These are phyloP conservation scores for Petunia secreta DNA, from an alignment of 257 asterid genomes.

Conservation along the genomic window DNA sequence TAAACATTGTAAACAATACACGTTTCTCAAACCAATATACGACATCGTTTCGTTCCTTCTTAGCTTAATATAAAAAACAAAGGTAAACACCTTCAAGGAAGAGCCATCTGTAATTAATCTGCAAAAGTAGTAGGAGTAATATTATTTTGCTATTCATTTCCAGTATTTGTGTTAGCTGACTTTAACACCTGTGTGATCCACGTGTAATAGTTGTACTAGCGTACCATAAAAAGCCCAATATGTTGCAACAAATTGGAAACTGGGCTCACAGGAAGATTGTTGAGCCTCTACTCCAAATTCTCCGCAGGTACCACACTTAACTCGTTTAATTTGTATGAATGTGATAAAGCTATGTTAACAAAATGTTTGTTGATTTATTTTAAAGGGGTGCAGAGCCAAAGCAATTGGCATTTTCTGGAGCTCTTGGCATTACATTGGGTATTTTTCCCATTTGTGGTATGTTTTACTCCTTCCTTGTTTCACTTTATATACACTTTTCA, in stretches of 20 bases:
- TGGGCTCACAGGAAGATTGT: constrained; percentile 62
- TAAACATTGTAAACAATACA: no score
- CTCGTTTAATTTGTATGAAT: constrained; percentile 15
- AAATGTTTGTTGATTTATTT: constrained; percentile 18
- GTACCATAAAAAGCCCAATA: neutral
- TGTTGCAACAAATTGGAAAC: constrained; percentile 50
- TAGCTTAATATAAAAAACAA: no score
- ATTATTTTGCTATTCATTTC: neutral
- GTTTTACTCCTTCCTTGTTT: neutral
- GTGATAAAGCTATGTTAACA: neutral
- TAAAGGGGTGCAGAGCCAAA: constrained; percentile 89
- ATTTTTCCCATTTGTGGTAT: constrained; percentile 89
- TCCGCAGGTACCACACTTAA: constrained; percentile 52
- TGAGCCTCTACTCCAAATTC: constrained; percentile 86
- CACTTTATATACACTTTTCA: no score
- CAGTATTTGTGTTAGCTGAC: no score
- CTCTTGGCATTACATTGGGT: constrained; percentile 84
- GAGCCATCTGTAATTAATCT: no score
- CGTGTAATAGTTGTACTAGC: no score
- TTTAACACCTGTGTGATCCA: neutral
- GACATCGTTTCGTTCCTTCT: no score
- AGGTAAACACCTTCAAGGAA: no score
- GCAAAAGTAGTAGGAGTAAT: no score
- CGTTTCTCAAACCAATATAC: no score
- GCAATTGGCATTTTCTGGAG: constrained; percentile 87